phyloP scores from a whole-genome alignment of 108 stramenopile species.

The Mayamaea pseudoterrestris region DNA sequence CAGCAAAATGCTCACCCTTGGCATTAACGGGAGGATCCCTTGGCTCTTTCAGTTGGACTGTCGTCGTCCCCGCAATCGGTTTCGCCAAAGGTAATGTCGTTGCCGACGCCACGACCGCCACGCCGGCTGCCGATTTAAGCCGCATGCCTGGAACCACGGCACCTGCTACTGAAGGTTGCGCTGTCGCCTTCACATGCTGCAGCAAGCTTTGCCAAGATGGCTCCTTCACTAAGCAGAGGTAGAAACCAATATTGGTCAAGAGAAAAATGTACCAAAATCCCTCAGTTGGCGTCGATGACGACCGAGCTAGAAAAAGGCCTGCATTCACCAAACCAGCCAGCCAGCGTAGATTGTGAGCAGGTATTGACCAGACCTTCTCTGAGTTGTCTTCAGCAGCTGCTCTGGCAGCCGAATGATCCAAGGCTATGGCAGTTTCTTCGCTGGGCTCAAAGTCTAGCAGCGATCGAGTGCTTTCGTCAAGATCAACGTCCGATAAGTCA shows the following conservation, averaged over 20 bases:
- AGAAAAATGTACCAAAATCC: slow-evolving; percentile 47
- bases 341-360: slow-evolving; percentile 16
- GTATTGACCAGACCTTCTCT: slow-evolving; percentile 8
- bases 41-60: slow-evolving; percentile 36
- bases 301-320: slow-evolving; percentile 28
- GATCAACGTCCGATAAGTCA: not conserved
- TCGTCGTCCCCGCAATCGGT: slow-evolving; percentile 51
- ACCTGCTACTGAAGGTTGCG: not conserved
- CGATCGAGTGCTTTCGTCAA: not conserved
- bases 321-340: slow-evolving; percentile 23
- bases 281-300: slow-evolving; percentile 25
- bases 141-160: not conserved
- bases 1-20: slow-evolving; percentile 40
- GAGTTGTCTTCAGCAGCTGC: no score
- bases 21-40: slow-evolving; percentile 38
- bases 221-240: slow-evolving; percentile 19
- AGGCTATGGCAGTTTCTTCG: not conserved
- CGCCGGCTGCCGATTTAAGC: no score
- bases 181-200: not conserved
- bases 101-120: not conserved
- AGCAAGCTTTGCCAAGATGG: not conserved
- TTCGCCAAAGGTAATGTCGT: not conserved
- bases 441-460: not conserved
- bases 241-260: slow-evolving; percentile 41
- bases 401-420: not conserved